phyloP scores from a whole-genome alignment of 331 rosid species.

The Pyracantha coccinea region DNA sequence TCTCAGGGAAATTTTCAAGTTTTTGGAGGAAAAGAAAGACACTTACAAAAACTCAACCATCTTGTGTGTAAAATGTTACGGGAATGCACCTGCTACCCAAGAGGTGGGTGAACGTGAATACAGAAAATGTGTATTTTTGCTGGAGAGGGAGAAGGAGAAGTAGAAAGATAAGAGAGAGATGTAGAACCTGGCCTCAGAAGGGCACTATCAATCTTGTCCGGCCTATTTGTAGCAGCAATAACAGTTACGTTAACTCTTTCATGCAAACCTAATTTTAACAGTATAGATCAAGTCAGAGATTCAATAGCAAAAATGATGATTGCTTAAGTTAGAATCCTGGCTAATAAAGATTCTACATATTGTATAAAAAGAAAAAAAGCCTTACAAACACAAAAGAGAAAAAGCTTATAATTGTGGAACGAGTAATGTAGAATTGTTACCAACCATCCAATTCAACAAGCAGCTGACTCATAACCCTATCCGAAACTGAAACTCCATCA shows the following conservation, averaged over 20 bases:
- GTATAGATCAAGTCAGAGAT: constrained; percentile 4
- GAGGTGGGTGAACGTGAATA: neutral
- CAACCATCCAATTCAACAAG: constrained; percentile 89
- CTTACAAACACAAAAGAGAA: neutral
- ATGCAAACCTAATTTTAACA: constrained; percentile 56
- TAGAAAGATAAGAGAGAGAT: neutral
- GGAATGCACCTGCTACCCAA: neutral
- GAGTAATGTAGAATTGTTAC: constrained; percentile 23
- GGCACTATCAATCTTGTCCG: constrained; percentile 88
- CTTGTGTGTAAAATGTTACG: neutral
- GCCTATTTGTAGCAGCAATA: constrained; percentile 92
- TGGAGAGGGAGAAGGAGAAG: neutral
- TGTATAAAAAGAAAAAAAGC: neutral
- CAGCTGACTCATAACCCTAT: constrained; percentile 92
- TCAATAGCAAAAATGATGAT: neutral
- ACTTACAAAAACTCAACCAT: neutral
- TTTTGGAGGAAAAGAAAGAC: neutral
- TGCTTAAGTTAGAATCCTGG: neutral
- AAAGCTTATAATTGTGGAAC: neutral
- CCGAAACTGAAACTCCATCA: constrained; percentile 89
- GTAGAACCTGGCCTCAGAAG: constrained; percentile 80
- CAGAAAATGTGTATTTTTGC: neutral
- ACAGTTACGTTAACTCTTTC: constrained; percentile 80
- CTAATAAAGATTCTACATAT: neutral
- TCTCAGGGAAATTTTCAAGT: neutral